Evolutionary conservation across 2,329 filamentous ascomycete genomes (phyloP).

Genomic region (Xylariaceae sp.): DNA sequence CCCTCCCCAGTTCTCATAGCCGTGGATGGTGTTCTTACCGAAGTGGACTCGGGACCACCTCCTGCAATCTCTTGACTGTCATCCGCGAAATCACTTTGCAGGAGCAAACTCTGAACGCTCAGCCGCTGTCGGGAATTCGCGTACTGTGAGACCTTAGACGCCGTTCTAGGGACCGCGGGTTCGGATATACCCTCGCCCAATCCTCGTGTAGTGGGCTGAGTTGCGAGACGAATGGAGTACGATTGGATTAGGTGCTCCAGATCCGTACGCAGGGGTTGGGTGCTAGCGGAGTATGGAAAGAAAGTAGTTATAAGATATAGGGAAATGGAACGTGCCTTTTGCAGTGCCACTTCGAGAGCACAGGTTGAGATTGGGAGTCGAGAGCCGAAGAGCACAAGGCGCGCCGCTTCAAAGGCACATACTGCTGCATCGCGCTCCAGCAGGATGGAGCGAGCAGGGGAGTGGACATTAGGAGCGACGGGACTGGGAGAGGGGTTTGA

Average conservation of each 20-base stretch:
- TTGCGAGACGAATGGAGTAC: conserved; percentile 26
- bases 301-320: conserved; percentile 28
- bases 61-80: conserved; percentile 35
- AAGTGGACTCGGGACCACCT: not conserved
- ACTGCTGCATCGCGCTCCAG: conserved; percentile 43
- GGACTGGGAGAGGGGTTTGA: not conserved
- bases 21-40: not conserved
- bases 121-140: conserved; percentile 35
- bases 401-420: conserved; percentile 41
- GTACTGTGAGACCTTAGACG: conserved; percentile 27
- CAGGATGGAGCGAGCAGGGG: conserved; percentile 23
- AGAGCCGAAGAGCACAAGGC: conserved; percentile 36
- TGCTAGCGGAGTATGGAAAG: conserved; percentile 30
- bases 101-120: conserved; percentile 39
- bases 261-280: conserved; percentile 28
- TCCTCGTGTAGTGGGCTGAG: conserved; percentile 12
- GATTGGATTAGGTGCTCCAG: conserved; percentile 28
- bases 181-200: conserved; percentile 21
- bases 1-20: no score
- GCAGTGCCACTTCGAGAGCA: conserved; percentile 24
- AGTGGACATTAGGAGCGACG: not conserved
- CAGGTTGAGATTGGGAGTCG: conserved; percentile 19
- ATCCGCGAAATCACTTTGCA: conserved; percentile 40
- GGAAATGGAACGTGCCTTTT: conserved; percentile 25
- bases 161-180: conserved; percentile 13